These are phyloP conservation scores for Paraurostyla sp. DNA, from an alignment of 73 alveolate species.

Conservation along the genomic window DNA sequence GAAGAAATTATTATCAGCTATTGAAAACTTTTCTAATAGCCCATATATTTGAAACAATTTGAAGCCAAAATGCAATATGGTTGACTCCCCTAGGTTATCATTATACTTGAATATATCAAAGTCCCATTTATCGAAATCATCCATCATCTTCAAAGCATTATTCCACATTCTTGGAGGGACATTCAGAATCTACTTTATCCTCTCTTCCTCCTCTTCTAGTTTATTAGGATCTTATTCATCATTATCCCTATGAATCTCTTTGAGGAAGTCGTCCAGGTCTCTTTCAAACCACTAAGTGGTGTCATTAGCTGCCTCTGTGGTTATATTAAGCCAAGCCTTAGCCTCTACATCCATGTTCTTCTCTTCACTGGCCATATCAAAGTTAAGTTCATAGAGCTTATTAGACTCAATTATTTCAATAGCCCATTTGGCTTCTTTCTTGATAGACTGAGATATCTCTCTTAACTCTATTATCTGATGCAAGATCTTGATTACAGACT, in stretches of 20 bases:
- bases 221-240: conserved; percentile 73
- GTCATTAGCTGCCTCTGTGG: conserved; percentile 78
- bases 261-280: conserved; percentile 82
- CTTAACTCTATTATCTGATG: conserved; percentile 48
- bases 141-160: conserved; percentile 75
- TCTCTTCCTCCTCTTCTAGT: conserved; percentile 77
- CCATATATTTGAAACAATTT: conserved; percentile 72
- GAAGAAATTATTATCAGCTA: conserved; percentile 75
- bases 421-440: conserved; percentile 87
- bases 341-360: conserved; percentile 79
- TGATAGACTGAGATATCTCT: conserved; percentile 45
- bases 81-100: conserved; percentile 63
- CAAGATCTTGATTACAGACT: conserved; percentile 72
- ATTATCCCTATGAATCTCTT: conserved; percentile 76
- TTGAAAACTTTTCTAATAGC: conserved; percentile 74
- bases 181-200: conserved; percentile 63
- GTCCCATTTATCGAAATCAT: conserved; percentile 84
- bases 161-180: conserved; percentile 71
- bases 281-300: conserved; percentile 84
- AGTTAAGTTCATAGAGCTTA: conserved; percentile 81
- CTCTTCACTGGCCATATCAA: conserved; percentile 73
- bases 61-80: conserved; percentile 79
- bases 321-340: conserved; percentile 75
- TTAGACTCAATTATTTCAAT: conserved; percentile 79
- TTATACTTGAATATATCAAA: conserved; percentile 76